These are phyloP conservation scores for Myxozyma vanderwaltii DNA, from an alignment of 805 yeast genomes.

Conservation along the genomic window DNA sequence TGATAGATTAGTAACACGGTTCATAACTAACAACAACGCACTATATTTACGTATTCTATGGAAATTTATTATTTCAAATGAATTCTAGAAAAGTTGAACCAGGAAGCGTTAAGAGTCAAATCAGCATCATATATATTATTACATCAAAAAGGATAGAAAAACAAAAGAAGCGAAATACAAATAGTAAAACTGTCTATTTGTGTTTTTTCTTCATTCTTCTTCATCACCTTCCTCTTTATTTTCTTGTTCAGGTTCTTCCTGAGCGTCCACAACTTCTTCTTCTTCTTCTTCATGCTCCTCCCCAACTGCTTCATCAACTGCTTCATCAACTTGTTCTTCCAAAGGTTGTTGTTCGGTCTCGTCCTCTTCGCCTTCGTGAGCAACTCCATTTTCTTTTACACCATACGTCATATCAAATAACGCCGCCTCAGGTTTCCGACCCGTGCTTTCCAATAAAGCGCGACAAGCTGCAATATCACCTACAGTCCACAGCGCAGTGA, in stretches of 20 bases:
- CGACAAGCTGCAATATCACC: slow-evolving; percentile 69
- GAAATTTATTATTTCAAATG: too few species aligned
- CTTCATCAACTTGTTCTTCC: slow-evolving; percentile 8
- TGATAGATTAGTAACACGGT: too few species aligned
- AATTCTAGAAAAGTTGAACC: too few species aligned
- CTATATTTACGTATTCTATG: too few species aligned
- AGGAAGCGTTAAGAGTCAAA: too few species aligned
- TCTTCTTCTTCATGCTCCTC: slow-evolving; percentile 11
- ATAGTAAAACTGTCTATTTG: not conserved
- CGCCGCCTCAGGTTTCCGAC: slow-evolving; percentile 81
- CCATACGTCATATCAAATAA: slow-evolving; percentile 75
- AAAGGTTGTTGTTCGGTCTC: slow-evolving; percentile 11
- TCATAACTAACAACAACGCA: too few species aligned
- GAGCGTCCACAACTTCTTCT: slow-evolving; percentile 2
- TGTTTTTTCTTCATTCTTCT: slow-evolving; percentile 1
- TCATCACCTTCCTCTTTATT: slow-evolving; percentile 11
- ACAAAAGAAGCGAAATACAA: too few species aligned
- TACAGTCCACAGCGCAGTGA: slow-evolving; percentile 85
- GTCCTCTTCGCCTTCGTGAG: slow-evolving; percentile 20
- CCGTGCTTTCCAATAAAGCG: slow-evolving; percentile 65
- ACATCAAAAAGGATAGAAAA: too few species aligned
- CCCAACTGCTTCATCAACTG: slow-evolving; percentile 2
- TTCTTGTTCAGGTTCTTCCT: slow-evolving; percentile 12
- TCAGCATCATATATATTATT: too few species aligned
- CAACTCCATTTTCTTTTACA: slow-evolving; percentile 35